A percentile compares a stretch with the other conserved stretches of the same genome.
These are phyloP conservation scores for Talaromyces albobiverticillius DNA, from an alignment of 2,329 filamentous ascomycete species.

Conservation along the genomic window DNA sequence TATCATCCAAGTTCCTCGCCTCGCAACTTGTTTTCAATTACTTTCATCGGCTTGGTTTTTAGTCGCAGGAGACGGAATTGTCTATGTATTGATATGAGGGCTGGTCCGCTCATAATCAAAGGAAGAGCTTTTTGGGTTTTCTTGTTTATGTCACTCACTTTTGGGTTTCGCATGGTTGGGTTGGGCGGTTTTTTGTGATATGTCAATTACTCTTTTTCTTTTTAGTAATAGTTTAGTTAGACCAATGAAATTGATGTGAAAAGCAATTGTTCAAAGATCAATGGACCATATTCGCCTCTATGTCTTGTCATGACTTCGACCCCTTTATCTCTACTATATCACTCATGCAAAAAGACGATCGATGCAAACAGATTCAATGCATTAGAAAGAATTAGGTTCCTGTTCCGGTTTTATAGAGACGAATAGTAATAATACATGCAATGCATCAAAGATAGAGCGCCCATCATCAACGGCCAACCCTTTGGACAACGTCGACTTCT, in stretches of 20 bases:
- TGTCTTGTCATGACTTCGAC: too few species aligned
- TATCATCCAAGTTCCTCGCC: not conserved
- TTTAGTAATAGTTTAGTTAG: not conserved
- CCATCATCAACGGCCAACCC: too few species aligned
- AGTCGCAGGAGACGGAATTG: not conserved
- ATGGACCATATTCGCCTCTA: too few species aligned
- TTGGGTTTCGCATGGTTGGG: not conserved
- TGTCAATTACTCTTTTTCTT: not conserved
- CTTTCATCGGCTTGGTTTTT: too few species aligned
- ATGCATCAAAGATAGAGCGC: too few species aligned
- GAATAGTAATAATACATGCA: not conserved
- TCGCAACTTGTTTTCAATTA: not conserved
- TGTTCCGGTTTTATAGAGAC: not conserved
- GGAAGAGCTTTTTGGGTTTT: not conserved
- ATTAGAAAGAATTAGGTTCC: not conserved
- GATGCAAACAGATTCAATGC: too few species aligned
- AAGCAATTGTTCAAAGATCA: too few species aligned
- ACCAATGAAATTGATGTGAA: not conserved
- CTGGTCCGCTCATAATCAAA: not conserved
- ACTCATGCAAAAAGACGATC: too few species aligned
- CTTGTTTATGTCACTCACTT: not conserved
- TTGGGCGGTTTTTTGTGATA: not conserved
- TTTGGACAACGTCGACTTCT: not conserved
- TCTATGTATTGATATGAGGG: not conserved
- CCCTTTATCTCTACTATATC: too few species aligned